These are phyloP conservation scores for Vaccinium myrtillus DNA, from an alignment of 148 eudicot genomes.

Conservation along the genomic window DNA sequence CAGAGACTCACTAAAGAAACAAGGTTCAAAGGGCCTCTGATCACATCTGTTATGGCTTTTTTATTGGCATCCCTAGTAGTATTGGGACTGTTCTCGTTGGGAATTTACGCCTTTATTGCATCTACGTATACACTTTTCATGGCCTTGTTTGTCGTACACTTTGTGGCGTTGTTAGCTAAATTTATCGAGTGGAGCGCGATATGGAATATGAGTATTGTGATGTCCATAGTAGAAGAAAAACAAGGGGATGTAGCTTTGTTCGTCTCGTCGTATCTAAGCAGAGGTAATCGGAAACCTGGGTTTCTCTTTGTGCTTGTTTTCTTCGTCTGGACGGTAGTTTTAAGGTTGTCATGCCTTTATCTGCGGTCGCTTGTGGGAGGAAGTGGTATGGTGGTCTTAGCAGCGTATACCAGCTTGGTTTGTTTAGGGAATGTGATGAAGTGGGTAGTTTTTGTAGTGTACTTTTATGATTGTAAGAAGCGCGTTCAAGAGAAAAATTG, in stretches of 20 bases:
- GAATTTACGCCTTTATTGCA: neutral
- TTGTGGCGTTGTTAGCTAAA: slow-evolving; percentile 18
- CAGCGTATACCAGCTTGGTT: neutral
- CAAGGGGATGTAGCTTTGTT: slow-evolving; percentile 21
- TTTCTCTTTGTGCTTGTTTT: slow-evolving; percentile 10
- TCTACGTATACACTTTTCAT: neutral
- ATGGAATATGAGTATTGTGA: slow-evolving; percentile 35
- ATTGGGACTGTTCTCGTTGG: neutral
- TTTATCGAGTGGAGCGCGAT: slow-evolving; percentile 30
- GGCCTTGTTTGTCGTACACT: neutral
- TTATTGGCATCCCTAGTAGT: neutral
- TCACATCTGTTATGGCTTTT: neutral
- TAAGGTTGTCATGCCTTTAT: neutral
- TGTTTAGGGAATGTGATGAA: neutral
- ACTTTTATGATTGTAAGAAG: neutral
- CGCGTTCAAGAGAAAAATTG: neutral
- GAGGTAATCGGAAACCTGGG: slow-evolving; percentile 14
- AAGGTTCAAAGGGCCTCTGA: slow-evolving; percentile 11
- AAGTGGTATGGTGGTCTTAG: neutral
- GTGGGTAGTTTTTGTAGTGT: neutral
- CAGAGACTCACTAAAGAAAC: neutral
- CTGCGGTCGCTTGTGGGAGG: slow-evolving; percentile 1
- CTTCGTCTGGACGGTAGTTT: neutral
- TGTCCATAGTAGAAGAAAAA: slow-evolving; percentile 28
- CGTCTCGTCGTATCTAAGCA: slow-evolving; percentile 19